A percentile compares a stretch with the other conserved stretches of the same genome.
phyloP scores from a whole-genome alignment of 1,139 yeast species.

The Magnusiomyces suaveolens region DNA sequence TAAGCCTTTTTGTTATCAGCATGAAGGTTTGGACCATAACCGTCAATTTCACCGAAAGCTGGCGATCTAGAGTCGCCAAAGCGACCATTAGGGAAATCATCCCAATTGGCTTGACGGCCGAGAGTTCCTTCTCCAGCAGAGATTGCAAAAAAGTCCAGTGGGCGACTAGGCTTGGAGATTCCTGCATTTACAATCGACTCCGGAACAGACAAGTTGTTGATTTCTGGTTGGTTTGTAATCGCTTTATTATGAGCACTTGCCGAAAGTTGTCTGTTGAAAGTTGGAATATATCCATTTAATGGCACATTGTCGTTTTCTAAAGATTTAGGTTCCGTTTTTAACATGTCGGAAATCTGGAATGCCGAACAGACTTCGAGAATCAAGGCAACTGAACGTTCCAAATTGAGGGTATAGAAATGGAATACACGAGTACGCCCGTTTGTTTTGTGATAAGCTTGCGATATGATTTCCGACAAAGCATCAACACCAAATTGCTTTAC shows the following conservation, averaged over 20 bases:
- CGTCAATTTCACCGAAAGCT: conserved; percentile 93
- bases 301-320: not conserved
- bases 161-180: conserved; percentile 26
- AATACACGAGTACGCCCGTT: conserved; percentile 55
- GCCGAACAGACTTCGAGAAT: conserved; percentile 54
- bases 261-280: conserved; percentile 28
- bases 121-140: conserved; percentile 77
- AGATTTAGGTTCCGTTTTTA: conserved; percentile 30
- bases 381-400: conserved; percentile 85
- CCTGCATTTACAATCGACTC: conserved; percentile 14
- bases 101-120: conserved; percentile 96
- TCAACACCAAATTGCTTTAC: conserved; percentile 81
- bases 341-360: conserved; percentile 16
- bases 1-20: conserved; percentile 60
- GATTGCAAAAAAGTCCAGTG: conserved; percentile 58
- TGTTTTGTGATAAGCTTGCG: conserved; percentile 43
- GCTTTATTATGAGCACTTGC: conserved; percentile 41
- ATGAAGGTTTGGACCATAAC: conserved; percentile 87
- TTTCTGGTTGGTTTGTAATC: conserved; percentile 1
- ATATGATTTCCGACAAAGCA: conserved; percentile 53
- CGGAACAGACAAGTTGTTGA: conserved; percentile 14
- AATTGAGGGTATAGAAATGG: conserved; percentile 81
- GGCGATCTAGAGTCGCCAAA: conserved; percentile 97
- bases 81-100: conserved; percentile 95
- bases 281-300: not conserved